Base-by-base conservation (phyloP, 2,329 filamentous ascomycete species). In the Ceratocystis smalleyi region DNA sequence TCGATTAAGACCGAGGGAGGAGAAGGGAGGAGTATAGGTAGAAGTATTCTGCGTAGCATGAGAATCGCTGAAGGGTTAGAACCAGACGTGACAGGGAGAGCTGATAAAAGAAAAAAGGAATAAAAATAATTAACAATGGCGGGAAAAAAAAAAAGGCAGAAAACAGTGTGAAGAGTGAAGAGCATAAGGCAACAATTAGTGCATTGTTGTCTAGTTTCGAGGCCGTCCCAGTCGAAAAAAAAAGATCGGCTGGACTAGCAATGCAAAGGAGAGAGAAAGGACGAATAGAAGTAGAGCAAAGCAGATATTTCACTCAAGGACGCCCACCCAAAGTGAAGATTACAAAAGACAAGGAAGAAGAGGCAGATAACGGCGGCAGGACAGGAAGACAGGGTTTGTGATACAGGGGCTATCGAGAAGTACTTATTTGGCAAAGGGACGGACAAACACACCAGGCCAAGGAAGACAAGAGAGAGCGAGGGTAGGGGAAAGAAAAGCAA, bases 231-330 rank as follows among this genome's bases (percentile, higher is more conserved):
- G 59, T 45, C 40, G 59, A 51, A 12, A 49, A 35, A 61, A 49
- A 61, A 32, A 61, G 35, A 35, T 57, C 57, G 43, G 43, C 49
- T 35, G 59, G 59, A 45, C 27, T 43, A 47, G 17, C 62, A 24
- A 64, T 24, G 43, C 35, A 32, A 19, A 32, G 8, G 27, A 55
- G 54, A 64, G n/a, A 59, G 63, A 51, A 17, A 63, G 51, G 17
- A 55, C 35, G 35, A 40, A 40, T 40, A 22, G 19, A 47, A 35
- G 43, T 22, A 22, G 43, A 30, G 61, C 27, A 32, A n/a, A 4
- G 54, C 30, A 35, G 54, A 57, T 57, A 57, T 57, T 57, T 35
- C 54, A 57, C 54, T 22, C 54, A 35, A 24, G 54, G 7, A 3
- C 35, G 35, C 47, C 47, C 22, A 51, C 10, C 35, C 10, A 40